Conservation (phyloP, 495 filamentous ascomycete species). For the Podospora pseudocomata region DNA sequence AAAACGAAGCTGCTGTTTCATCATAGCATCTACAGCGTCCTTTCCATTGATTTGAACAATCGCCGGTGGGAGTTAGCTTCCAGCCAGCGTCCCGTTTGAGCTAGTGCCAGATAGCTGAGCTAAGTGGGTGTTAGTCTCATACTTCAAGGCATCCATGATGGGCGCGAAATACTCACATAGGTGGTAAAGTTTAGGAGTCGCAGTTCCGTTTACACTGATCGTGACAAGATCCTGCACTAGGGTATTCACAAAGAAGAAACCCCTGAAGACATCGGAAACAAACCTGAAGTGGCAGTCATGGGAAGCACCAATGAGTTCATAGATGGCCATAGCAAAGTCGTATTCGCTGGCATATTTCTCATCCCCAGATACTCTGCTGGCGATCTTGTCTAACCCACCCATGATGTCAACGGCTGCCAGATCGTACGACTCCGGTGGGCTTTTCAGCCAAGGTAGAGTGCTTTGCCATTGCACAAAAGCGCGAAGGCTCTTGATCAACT, state of each 20-base stretch:
- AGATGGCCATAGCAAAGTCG: slow-evolving; percentile 48
- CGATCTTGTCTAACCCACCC: slow-evolving; percentile 37
- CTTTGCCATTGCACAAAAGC: slow-evolving; percentile 38
- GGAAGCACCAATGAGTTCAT: slow-evolving; percentile 38
- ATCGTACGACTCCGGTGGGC: slow-evolving; percentile 40
- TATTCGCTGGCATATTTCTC: slow-evolving; percentile 44
- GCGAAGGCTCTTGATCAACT: slow-evolving; percentile 35
- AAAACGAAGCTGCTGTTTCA: slow-evolving; percentile 11
- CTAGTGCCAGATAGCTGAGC: background rate
- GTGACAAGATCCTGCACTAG: slow-evolving; percentile 29
- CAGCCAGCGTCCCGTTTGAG: background rate
- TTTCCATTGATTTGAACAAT: slow-evolving; percentile 35
- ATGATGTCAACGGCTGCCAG: slow-evolving; percentile 40
- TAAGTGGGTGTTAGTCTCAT: background rate
- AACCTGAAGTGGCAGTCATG: slow-evolving; percentile 50
- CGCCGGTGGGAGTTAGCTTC: slow-evolving; percentile 14
- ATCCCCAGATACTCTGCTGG: slow-evolving; percentile 22
- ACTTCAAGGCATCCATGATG: background rate
- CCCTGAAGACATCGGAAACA: slow-evolving; percentile 29
- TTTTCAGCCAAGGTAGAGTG: slow-evolving; percentile 42
- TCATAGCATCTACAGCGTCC: slow-evolving; percentile 26
- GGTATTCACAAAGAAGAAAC: slow-evolving; percentile 27
- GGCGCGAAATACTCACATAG: slow-evolving; percentile 20
- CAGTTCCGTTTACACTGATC: slow-evolving; percentile 30
- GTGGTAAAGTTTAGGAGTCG: slow-evolving; percentile 33